Evolutionary conservation across 192 early-diverging fungal genomes (phyloP).

Genomic region (Oehlia diaphana): DNA sequence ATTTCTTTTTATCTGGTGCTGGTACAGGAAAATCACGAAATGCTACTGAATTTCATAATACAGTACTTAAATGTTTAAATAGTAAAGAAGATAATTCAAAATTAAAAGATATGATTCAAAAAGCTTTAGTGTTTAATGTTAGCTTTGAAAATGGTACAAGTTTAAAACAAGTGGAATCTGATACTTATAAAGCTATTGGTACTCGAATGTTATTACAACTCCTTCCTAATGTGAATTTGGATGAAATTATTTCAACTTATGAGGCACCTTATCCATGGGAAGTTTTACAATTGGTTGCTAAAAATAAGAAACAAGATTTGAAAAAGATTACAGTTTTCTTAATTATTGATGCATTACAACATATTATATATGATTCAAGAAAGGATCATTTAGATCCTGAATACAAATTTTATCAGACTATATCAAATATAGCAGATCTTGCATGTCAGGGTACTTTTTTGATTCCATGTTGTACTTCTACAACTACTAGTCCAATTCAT

Average conservation of each 20-base stretch:
- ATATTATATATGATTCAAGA: too few relatives aligned
- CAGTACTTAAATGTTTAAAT: conserved; percentile 27
- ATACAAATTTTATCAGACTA: too few relatives aligned
- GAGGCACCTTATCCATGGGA: conserved; percentile 24
- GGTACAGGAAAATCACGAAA: conserved; percentile 36
- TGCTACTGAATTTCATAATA: conserved; percentile 33
- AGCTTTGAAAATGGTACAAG: conserved; percentile 31
- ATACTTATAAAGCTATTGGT: conserved; percentile 30
- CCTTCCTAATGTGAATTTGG: conserved; percentile 22
- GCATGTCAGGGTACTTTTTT: too few relatives aligned
- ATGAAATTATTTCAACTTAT: conserved; percentile 31
- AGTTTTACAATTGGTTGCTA: too few relatives aligned
- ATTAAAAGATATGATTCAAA: conserved; percentile 12
- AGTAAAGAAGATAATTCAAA: conserved; percentile 4
- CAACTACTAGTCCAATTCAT: conserved; percentile 29
- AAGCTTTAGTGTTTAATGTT: too few relatives aligned
- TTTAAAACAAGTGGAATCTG: neutral
- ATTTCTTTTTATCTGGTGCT: conserved; percentile 29
- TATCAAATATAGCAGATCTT: too few relatives aligned
- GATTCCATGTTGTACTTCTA: conserved; percentile 1
- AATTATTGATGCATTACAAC: too few relatives aligned
- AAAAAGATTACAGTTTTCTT: too few relatives aligned
- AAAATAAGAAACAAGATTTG: too few relatives aligned
- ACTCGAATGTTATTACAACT: conserved; percentile 38
- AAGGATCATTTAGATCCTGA: too few relatives aligned